These are phyloP conservation scores for Peribolospora baueri DNA, from an alignment of 768 basidiomycete genomes.

Conservation along the genomic window DNA sequence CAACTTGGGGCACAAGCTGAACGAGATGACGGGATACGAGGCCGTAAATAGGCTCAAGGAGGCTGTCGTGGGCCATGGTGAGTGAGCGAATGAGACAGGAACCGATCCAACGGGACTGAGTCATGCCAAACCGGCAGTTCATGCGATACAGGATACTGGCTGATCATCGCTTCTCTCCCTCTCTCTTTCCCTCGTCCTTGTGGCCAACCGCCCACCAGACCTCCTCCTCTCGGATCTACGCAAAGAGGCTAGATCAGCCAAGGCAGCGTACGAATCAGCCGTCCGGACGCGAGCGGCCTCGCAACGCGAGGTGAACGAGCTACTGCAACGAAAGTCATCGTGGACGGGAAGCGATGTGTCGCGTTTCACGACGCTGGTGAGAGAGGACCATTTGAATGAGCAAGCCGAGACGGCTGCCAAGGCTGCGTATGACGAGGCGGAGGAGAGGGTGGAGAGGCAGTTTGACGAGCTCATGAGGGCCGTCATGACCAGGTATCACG, in stretches of 20 bases:
- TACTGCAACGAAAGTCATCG: constrained; percentile 72
- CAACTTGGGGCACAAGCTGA: constrained; percentile 29
- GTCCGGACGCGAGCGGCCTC: constrained; percentile 57
- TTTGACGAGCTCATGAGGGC: constrained; percentile 62
- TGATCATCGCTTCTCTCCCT: background rate
- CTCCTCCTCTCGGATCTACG: constrained; percentile 42
- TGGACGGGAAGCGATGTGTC: constrained; percentile 78
- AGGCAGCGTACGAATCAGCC: constrained; percentile 48
- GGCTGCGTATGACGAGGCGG: constrained; percentile 36
- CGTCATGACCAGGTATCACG: constrained; percentile 73
- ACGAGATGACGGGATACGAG: constrained; percentile 73
- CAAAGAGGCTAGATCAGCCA: constrained; percentile 42
- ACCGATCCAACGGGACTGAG: background rate
- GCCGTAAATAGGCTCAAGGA: constrained; percentile 61
- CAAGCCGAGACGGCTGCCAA: constrained; percentile 54
- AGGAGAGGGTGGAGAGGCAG: constrained; percentile 58
- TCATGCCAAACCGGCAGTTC: background rate
- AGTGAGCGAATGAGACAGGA: constrained; percentile 10
- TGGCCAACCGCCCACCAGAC: constrained; percentile 30
- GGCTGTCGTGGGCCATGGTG: constrained; percentile 60
- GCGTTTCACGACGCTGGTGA: constrained; percentile 69
- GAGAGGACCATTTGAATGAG: constrained; percentile 67
- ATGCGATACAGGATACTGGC: background rate
- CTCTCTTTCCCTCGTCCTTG: background rate
- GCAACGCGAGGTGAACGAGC: constrained; percentile 86